These are phyloP conservation scores for Lactarius psammicola DNA, from an alignment of 768 basidiomycete species.

Conservation along the genomic window DNA sequence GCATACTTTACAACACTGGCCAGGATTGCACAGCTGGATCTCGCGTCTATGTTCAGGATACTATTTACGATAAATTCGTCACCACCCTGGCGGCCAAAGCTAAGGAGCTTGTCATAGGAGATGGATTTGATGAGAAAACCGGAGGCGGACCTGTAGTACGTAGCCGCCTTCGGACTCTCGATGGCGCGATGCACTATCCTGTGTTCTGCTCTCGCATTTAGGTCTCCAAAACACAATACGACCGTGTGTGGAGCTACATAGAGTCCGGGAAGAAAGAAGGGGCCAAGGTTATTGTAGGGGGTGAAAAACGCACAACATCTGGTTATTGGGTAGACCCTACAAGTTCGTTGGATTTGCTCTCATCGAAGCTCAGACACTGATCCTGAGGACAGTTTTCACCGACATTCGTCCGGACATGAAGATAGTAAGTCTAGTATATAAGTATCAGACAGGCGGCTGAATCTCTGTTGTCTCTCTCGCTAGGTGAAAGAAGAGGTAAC, in stretches of 20 bases:
- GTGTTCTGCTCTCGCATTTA: conserved; percentile 32
- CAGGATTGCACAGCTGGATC: conserved; percentile 95
- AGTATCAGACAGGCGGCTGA: conserved; percentile 1
- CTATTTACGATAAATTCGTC: conserved; percentile 83
- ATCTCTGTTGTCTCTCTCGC: not conserved
- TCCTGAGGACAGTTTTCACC: conserved; percentile 61
- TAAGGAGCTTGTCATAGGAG: conserved; percentile 68
- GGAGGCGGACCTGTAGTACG: conserved; percentile 84
- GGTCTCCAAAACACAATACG: conserved; percentile 83
- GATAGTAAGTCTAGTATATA: conserved; percentile 54
- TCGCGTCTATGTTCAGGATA: conserved; percentile 84
- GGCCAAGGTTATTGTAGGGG: conserved; percentile 77
- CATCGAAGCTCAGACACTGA: conserved; percentile 4
- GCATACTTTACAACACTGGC: conserved; percentile 86
- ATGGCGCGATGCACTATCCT: not conserved
- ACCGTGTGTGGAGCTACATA: conserved; percentile 86
- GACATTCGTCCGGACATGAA: conserved; percentile 80
- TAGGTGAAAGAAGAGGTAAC: conserved; percentile 70
- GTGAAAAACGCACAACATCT: conserved; percentile 67
- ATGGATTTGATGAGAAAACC: conserved; percentile 73
- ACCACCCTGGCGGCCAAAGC: conserved; percentile 61
- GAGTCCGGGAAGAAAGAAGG: conserved; percentile 82
- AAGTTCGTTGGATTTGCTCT: conserved; percentile 45
- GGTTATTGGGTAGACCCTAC: conserved; percentile 93
- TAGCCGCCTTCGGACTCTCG: conserved; percentile 14